Percentiles rank a stretch among this genome's conserved stretches.
Evolutionary conservation across 495 filamentous ascomycete species (phyloP).

Genomic region (Xylaria sp.): DNA sequence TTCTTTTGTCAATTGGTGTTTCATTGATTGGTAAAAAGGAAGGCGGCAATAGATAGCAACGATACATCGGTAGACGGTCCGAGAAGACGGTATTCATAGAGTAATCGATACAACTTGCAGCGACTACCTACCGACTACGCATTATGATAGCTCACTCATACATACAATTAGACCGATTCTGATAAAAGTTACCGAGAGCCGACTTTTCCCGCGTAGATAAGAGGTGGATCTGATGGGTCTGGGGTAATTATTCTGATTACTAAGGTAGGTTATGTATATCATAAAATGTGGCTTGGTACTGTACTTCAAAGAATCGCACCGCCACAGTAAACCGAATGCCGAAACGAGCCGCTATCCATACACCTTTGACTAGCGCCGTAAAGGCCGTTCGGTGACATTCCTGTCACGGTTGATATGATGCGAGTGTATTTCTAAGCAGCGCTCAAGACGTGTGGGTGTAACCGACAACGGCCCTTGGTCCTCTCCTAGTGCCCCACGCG

Average conservation of each 20-base stretch:
- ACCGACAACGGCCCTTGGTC: constrained; percentile 12
- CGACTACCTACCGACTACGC: neutral
- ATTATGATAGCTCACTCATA: neutral
- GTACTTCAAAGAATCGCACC: neutral
- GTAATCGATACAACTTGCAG: neutral
- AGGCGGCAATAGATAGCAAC: neutral
- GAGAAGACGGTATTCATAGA: neutral
- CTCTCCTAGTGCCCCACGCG: constrained; percentile 25
- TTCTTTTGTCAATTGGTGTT: neutral
- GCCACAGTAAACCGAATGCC: constrained; percentile 15
- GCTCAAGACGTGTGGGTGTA: constrained; percentile 6
- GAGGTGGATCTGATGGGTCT: neutral
- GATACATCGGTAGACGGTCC: neutral
- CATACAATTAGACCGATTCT: neutral
- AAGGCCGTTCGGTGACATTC: neutral
- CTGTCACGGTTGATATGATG: neutral
- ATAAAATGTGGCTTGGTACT: constrained; percentile 8
- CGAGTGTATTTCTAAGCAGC: constrained; percentile 29
- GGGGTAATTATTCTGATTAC: constrained; percentile 2
- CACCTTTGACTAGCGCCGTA: constrained; percentile 15
- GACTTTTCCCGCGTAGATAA: constrained; percentile 13
- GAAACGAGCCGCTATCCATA: constrained; percentile 11
- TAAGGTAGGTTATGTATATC: no score
- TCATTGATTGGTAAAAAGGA: neutral
- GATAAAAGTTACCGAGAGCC: constrained; percentile 5